These are phyloP conservation scores for Echeveria elegans DNA, from an alignment of 164 flowering plant genomes.

Conservation along the genomic window DNA sequence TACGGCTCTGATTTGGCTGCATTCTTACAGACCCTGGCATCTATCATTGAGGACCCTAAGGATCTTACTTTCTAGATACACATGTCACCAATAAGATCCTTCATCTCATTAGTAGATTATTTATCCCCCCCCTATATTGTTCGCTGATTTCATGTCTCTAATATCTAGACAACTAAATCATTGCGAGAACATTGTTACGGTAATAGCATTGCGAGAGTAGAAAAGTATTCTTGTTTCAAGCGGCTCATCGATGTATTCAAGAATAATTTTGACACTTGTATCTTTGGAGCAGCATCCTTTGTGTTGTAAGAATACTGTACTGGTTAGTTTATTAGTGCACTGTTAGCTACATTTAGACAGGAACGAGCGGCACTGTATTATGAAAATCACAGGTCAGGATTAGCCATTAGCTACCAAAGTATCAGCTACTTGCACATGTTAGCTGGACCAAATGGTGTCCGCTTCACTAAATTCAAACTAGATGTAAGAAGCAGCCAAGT, in stretches of 20 bases:
- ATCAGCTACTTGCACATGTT: background rate
- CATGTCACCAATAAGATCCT: background rate
- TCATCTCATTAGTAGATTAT: background rate
- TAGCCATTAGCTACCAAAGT: background rate
- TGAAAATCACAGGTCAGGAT: background rate
- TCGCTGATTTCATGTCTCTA: background rate
- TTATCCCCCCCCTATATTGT: conserved; percentile 4
- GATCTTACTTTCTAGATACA: conserved; percentile 50
- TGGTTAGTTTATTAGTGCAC: too few relatives aligned
- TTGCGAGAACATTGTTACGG: background rate
- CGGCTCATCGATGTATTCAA: background rate
- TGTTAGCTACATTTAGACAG: too few relatives aligned
- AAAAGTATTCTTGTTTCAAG: background rate
- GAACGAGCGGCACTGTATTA: too few relatives aligned
- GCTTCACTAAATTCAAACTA: background rate
- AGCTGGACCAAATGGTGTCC: background rate
- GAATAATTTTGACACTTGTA: background rate
- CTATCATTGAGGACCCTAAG: conserved; percentile 83
- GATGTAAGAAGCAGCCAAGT: background rate
- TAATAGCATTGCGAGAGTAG: background rate
- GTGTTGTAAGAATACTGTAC: too few relatives aligned
- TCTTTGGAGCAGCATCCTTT: too few relatives aligned
- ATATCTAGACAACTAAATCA: background rate
- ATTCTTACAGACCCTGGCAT: conserved; percentile 81
- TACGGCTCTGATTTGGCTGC: conserved; percentile 91